These are phyloP conservation scores for Neurospora sp. DNA, from an alignment of 495 filamentous ascomycete genomes.

Conservation along the genomic window DNA sequence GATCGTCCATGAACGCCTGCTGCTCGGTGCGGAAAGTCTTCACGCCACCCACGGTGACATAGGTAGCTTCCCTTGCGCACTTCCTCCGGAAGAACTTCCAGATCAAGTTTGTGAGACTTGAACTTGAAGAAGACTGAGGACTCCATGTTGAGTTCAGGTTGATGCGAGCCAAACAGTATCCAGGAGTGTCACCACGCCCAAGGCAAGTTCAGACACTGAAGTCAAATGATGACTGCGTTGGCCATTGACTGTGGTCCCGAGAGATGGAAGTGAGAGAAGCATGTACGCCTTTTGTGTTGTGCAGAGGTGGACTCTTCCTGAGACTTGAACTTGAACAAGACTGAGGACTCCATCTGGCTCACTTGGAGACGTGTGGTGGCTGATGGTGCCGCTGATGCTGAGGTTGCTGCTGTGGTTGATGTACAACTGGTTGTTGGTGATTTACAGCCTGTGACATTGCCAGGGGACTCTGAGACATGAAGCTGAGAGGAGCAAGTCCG, in stretches of 20 bases:
- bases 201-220: not conserved
- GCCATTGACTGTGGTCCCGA: not conserved
- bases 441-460: not conserved
- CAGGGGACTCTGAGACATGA: not conserved
- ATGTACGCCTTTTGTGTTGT: not conserved
- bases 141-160: not conserved
- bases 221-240: not conserved
- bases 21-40: constrained; percentile 51
- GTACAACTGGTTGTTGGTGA: not conserved
- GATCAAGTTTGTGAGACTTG: constrained; percentile 34
- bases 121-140: not conserved
- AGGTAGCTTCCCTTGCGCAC: constrained; percentile 47
- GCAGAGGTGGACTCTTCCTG: not conserved
- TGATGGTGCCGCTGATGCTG: not conserved
- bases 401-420: not conserved
- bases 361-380: not conserved
- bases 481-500: not conserved
- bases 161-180: not conserved
- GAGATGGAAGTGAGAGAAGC: not conserved
- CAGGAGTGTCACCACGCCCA: not conserved
- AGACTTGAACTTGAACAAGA: not conserved
- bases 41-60: constrained; percentile 53
- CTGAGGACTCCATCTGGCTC: not conserved
- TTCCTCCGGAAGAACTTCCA: constrained; percentile 37
- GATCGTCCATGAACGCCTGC: constrained; percentile 55